phyloP scores from a whole-genome alignment of 2,329 filamentous ascomycete species.

The Fusarium sp. region DNA sequence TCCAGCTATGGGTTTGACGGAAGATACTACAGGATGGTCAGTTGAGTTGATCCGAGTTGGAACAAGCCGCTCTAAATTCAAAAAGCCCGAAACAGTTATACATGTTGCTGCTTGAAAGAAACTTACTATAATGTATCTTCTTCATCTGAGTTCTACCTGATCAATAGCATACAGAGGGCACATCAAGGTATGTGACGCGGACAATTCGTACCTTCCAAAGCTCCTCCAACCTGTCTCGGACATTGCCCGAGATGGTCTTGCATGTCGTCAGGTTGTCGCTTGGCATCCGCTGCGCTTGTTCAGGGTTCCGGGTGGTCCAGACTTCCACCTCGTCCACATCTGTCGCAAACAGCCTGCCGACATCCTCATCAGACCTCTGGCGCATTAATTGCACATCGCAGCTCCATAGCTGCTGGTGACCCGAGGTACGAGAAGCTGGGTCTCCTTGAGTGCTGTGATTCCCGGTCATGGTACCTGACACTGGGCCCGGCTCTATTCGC shows the following conservation, averaged over 20 bases:
- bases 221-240: not conserved
- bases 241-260: not conserved
- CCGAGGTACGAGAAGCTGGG: not conserved
- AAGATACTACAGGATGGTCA: not conserved
- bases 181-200: not conserved
- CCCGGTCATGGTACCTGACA: not conserved
- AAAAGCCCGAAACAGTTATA: too few relatives aligned
- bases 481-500: too few relatives aligned
- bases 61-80: too few relatives aligned
- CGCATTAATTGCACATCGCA: not conserved
- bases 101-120: not conserved
- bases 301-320: not conserved
- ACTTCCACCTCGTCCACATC: not conserved
- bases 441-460: not conserved
- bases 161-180: not conserved
- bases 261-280: not conserved
- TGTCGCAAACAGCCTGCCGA: not conserved
- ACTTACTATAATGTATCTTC: not conserved
- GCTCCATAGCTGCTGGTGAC: not conserved
- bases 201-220: not conserved
- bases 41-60: not conserved
- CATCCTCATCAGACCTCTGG: not conserved
- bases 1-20: not conserved
- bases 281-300: not conserved
- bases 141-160: not conserved